Conservation (phyloP, 257 asterid genomes). For the Plectranthus barbatus region DNA sequence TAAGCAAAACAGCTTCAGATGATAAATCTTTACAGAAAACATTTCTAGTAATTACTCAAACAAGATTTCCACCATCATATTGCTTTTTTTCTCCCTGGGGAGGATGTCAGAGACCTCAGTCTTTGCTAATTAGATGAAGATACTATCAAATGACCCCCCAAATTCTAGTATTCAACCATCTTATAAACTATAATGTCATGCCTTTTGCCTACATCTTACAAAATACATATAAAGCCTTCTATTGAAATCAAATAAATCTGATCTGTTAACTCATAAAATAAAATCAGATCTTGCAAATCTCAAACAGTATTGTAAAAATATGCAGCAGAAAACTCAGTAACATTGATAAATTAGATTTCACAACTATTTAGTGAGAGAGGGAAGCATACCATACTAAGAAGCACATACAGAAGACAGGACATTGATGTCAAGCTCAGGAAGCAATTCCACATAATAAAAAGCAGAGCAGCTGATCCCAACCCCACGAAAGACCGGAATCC, state of each 20-base stretch:
- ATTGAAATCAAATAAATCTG: slow-evolving; percentile 7
- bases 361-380: slow-evolving; percentile 1
- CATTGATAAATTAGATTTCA: not conserved
- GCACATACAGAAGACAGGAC: slow-evolving; percentile 83
- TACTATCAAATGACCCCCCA: not conserved
- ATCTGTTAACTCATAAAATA: not conserved
- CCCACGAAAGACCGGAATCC: slow-evolving; percentile 67
- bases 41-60: too few relatives aligned
- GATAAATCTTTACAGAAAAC: too few relatives aligned
- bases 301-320: not conserved
- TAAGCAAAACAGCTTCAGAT: too few relatives aligned
- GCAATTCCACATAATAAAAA: slow-evolving; percentile 95
- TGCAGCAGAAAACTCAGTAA: slow-evolving; percentile 7
- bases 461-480: slow-evolving; percentile 87
- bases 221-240: slow-evolving; percentile 1
- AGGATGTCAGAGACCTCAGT: not conserved
- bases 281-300: slow-evolving; percentile 16
- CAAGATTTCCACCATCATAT: too few relatives aligned
- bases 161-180: not conserved
- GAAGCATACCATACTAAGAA: slow-evolving; percentile 85
- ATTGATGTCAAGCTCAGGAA: slow-evolving; percentile 90
- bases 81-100: too few relatives aligned
- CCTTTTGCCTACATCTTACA: not conserved
- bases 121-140: not conserved
- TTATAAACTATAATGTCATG: not conserved